Percentiles rank a stretch among this genome's conserved stretches.
These are phyloP conservation scores for Cercospora berteroae DNA, from an alignment of 2,329 filamentous ascomycete species.

Conservation along the genomic window DNA sequence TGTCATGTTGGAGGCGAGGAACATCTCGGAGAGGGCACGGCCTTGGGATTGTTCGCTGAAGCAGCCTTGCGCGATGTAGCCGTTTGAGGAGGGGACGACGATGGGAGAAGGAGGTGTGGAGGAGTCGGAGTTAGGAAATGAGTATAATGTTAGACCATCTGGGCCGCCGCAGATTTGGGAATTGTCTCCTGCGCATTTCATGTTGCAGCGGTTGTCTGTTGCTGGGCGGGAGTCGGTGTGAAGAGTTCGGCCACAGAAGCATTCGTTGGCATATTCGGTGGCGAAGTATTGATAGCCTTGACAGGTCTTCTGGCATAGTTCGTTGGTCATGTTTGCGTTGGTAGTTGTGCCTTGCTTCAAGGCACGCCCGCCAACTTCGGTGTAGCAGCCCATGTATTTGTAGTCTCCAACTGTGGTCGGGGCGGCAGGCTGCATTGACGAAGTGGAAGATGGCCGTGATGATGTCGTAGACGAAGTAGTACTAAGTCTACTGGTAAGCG, in stretches of 20 bases:
- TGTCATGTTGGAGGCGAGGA: slow-evolving; percentile 26
- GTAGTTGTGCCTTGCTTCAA: slow-evolving; percentile 27
- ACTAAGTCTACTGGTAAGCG: neutral
- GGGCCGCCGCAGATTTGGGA: slow-evolving; percentile 30
- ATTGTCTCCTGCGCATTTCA: slow-evolving; percentile 26
- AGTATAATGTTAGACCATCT: slow-evolving; percentile 9
- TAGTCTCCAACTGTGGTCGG: slow-evolving; percentile 18
- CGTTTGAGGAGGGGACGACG: slow-evolving; percentile 18
- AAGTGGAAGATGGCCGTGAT: too few species aligned
- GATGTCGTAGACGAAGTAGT: slow-evolving; percentile 1
- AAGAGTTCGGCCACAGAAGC: slow-evolving; percentile 27
- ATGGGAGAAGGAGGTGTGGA: slow-evolving; percentile 10
- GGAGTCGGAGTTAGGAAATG: neutral
- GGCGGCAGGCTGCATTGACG: slow-evolving; percentile 11
- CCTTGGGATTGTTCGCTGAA: slow-evolving; percentile 28
- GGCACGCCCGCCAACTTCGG: slow-evolving; percentile 34
- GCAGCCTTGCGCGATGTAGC: slow-evolving; percentile 32
- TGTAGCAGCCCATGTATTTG: slow-evolving; percentile 28
- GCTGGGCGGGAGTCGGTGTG: slow-evolving; percentile 9
- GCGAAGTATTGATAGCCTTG: slow-evolving; percentile 39
- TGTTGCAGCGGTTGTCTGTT: slow-evolving; percentile 24
- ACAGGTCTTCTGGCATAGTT: slow-evolving; percentile 36
- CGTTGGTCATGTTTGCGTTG: slow-evolving; percentile 39
- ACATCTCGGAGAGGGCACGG: slow-evolving; percentile 28
- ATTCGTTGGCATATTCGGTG: slow-evolving; percentile 39